Conservation (phyloP, 768 basidiomycete genomes). For the Pleurotus eryngii region DNA sequence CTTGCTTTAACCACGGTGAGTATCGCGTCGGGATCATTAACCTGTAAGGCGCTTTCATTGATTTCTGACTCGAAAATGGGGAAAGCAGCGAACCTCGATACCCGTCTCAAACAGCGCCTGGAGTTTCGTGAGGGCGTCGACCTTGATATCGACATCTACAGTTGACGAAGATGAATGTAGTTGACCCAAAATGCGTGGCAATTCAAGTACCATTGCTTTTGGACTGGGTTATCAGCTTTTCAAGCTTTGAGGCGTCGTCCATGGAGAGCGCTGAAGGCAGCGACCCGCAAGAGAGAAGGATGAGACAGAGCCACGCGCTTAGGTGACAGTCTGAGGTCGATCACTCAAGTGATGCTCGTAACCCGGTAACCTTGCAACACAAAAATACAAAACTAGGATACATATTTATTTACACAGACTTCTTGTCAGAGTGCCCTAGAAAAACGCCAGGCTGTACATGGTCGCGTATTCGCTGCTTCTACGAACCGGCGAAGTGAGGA, state of each 20-base stretch:
- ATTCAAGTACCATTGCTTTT: constrained; percentile 53
- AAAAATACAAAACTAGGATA: neutral
- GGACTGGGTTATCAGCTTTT: constrained; percentile 61
- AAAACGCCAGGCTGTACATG: constrained; percentile 75
- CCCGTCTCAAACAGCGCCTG: constrained; percentile 72
- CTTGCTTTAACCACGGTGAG: constrained; percentile 69
- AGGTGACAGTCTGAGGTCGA: constrained; percentile 1
- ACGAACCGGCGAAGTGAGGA: constrained; percentile 9
- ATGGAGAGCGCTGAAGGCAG: constrained; percentile 29
- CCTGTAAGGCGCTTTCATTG: constrained; percentile 36
- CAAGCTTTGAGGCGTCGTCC: constrained; percentile 50
- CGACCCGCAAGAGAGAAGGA: constrained; percentile 6
- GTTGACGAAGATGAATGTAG: constrained; percentile 10
- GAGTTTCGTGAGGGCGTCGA: constrained; percentile 77
- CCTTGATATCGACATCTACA: constrained; percentile 75
- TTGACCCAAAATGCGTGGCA: constrained; percentile 7
- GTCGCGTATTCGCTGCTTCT: constrained; percentile 92
- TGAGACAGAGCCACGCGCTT: constrained; percentile 2
- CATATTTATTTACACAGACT: constrained; percentile 12
- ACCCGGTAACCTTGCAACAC: too few species aligned
- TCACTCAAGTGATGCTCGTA: neutral
- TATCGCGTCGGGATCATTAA: constrained; percentile 69
- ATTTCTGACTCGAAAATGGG: constrained; percentile 1
- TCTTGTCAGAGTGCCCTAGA: constrained; percentile 86
- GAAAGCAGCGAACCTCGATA: constrained; percentile 49